phyloP scores from a whole-genome alignment of 768 basidiomycete genomes.

The Leccinellum albellum region DNA sequence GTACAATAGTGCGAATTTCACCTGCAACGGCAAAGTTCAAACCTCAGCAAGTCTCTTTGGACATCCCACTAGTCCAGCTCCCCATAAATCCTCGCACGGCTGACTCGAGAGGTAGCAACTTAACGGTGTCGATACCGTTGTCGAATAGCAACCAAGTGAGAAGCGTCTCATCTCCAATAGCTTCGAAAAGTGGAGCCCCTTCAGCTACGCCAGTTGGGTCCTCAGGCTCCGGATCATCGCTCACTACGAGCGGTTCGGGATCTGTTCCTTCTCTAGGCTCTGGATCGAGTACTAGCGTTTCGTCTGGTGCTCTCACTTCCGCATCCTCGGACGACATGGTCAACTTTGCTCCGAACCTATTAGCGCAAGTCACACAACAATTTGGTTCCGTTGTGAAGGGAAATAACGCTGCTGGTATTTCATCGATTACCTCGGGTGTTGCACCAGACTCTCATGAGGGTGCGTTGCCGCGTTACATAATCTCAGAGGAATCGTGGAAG shows the following conservation, averaged over 20 bases:
- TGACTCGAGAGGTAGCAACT: slow-evolving; percentile 35
- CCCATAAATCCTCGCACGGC: slow-evolving; percentile 25
- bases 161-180: slow-evolving; percentile 71
- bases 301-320: slow-evolving; percentile 49
- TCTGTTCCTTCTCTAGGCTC: slow-evolving; percentile 54
- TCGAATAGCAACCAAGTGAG: slow-evolving; percentile 45
- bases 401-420: slow-evolving; percentile 23
- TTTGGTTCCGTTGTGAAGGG: slow-evolving; percentile 37
- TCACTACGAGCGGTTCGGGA: slow-evolving; percentile 43
- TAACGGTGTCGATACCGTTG: slow-evolving; percentile 49
- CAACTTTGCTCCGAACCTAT: slow-evolving; percentile 41
- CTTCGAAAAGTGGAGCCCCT: slow-evolving; percentile 28
- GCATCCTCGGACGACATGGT: slow-evolving; percentile 52
- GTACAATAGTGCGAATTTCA: slow-evolving; percentile 75
- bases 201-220: slow-evolving; percentile 34
- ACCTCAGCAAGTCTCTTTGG: slow-evolving; percentile 45
- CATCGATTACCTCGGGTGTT: slow-evolving; percentile 33
- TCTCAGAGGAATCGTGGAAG: slow-evolving; percentile 78
- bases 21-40: slow-evolving; percentile 88
- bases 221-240: slow-evolving; percentile 45
- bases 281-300: slow-evolving; percentile 40
- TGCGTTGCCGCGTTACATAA: slow-evolving; percentile 49
- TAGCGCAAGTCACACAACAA: slow-evolving; percentile 48
- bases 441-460: slow-evolving; percentile 42
- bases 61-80: slow-evolving; percentile 47